Evolutionary conservation across 176 grass and related monocot genomes (phyloP).

Genomic region (bread wheat (Triticum aestivum)): IWGSC_CS_RefSeq_v2.1 NC_057795.1:351596945-351597444

Average conservation of each 20-base stretch:
- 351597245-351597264: constrained; percentile 59
- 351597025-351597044: constrained; percentile 88
- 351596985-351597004: constrained; percentile 77
- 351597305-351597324: constrained; percentile 32
- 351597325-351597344: constrained; percentile 41
- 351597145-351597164: constrained; percentile 67
- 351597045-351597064: constrained; percentile 82
- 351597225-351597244: constrained; percentile 72
- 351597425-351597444: background rate
- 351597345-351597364: constrained; percentile 53
- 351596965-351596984: constrained; percentile 91
- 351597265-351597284: constrained; percentile 46
- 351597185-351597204: constrained; percentile 87
- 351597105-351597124: constrained; percentile 69
- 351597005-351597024: constrained; percentile 91
- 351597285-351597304: constrained; percentile 38
- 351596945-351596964: constrained; percentile 82
- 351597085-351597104: constrained; percentile 65
- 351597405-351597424: background rate
- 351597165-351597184: constrained; percentile 91
- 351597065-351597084: constrained; percentile 64
- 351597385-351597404: background rate
- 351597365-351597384: constrained; percentile 12
- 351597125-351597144: constrained; percentile 79
- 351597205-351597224: constrained; percentile 77